A percentile compares a stretch with the other conserved stretches of the same genome.
Evolutionary conservation across 768 basidiomycete species (phyloP).

Genomic region (Psilocybe cubensis): DNA sequence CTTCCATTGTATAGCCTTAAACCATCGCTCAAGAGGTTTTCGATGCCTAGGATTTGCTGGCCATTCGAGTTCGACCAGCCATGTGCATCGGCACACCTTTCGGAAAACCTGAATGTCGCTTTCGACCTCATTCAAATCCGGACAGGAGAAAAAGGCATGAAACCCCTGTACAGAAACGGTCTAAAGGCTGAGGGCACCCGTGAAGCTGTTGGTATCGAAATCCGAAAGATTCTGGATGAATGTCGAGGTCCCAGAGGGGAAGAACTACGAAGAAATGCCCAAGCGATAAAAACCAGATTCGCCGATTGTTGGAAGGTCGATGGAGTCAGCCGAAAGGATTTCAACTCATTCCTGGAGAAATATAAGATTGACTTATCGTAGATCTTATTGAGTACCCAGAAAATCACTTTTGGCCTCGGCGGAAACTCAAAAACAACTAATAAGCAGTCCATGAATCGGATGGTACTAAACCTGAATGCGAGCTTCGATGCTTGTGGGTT

Average conservation of each 20-base stretch:
- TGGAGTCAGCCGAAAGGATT: background rate
- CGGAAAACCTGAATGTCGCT: constrained; percentile 7
- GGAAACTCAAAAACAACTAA: no score
- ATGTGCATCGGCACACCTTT: constrained; percentile 3
- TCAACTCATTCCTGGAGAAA: constrained; percentile 4
- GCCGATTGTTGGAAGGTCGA: background rate
- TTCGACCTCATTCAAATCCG: constrained; percentile 7
- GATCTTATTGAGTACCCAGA: no score
- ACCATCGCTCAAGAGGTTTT: background rate
- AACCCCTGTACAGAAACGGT: constrained; percentile 5
- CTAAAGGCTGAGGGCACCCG: constrained; percentile 6
- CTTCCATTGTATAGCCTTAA: background rate
- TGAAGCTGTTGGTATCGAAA: constrained; percentile 9
- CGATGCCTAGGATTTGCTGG: constrained; percentile 13
- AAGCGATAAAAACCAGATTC: background rate
- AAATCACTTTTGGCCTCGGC: no score
- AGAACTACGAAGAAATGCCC: constrained; percentile 1
- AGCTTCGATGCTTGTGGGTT: no score
- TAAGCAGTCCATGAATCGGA: no score
- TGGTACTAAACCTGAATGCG: no score
- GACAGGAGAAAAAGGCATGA: constrained; percentile 5
- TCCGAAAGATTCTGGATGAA: background rate
- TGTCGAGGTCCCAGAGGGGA: constrained; percentile 5
- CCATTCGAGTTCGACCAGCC: constrained; percentile 14
- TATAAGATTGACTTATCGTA: background rate